These are phyloP conservation scores for Neopestalotiopsis clavispora DNA, from an alignment of 2,329 filamentous ascomycete species.

Conservation along the genomic window DNA sequence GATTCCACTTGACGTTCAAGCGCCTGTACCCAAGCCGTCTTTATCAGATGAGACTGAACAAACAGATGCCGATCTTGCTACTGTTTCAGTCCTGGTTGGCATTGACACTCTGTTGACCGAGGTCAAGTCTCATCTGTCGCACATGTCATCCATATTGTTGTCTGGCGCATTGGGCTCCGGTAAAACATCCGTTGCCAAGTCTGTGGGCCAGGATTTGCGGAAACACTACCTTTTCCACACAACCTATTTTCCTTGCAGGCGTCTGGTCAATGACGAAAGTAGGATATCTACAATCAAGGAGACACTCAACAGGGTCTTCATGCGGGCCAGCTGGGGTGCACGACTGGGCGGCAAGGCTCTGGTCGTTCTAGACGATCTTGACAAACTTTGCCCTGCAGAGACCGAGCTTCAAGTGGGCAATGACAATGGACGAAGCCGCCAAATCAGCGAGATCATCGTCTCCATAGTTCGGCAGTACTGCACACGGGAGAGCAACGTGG, in stretches of 20 bases:
- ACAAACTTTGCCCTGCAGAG: slow-evolving; percentile 90
- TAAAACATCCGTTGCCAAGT: slow-evolving; percentile 81
- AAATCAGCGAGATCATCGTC: slow-evolving; percentile 88
- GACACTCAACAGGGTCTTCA: slow-evolving; percentile 81
- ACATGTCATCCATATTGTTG: slow-evolving; percentile 86
- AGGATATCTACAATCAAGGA: slow-evolving; percentile 91
- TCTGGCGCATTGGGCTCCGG: slow-evolving; percentile 90
- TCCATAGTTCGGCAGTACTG: slow-evolving; percentile 86
- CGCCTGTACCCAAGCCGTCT: slow-evolving; percentile 69
- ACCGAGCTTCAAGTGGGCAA: slow-evolving; percentile 93
- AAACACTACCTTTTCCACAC: slow-evolving; percentile 79
- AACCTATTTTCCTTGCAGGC: slow-evolving; percentile 85
- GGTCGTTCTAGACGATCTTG: slow-evolving; percentile 90
- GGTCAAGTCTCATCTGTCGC: slow-evolving; percentile 76
- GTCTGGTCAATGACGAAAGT: slow-evolving; percentile 88
- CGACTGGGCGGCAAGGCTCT: slow-evolving; percentile 82
- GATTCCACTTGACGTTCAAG: slow-evolving; percentile 75
- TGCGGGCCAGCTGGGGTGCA: slow-evolving; percentile 89
- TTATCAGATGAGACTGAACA: slow-evolving; percentile 51
- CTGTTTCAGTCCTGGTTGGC: slow-evolving; percentile 73
- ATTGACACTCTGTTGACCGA: slow-evolving; percentile 79
- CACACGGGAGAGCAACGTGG: slow-evolving; percentile 77
- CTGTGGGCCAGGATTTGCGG: slow-evolving; percentile 75
- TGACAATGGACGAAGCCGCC: slow-evolving; percentile 89
- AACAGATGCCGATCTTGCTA: slow-evolving; percentile 60